These are phyloP conservation scores for Platanus orientalis DNA, from an alignment of 164 flowering plant genomes.

Conservation along the genomic window DNA sequence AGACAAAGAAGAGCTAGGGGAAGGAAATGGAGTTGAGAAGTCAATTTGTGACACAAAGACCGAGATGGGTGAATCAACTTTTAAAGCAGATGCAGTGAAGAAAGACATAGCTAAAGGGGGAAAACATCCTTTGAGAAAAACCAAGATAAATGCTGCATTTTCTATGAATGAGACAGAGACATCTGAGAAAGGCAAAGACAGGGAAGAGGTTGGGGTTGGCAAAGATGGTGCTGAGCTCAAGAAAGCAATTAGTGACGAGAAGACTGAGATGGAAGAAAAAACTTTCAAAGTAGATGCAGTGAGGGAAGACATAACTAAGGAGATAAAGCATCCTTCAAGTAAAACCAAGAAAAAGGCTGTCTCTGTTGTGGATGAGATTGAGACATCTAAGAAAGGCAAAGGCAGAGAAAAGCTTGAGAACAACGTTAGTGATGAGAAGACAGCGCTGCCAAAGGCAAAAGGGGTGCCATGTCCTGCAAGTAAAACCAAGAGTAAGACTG, in stretches of 20 bases:
- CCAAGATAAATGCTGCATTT: constrained; percentile 20
- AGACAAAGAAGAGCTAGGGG: constrained; percentile 5
- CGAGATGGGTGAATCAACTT: constrained; percentile 9
- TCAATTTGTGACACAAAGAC: neutral
- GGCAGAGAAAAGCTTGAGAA: constrained; percentile 7
- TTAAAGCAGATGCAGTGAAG: constrained; percentile 12
- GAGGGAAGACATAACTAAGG: constrained; percentile 14
- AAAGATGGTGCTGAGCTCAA: constrained; percentile 9
- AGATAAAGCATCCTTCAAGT: constrained; percentile 21
- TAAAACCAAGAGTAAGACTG: constrained; percentile 16
- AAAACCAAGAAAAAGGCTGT: constrained; percentile 22
- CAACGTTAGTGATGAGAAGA: constrained; percentile 10
- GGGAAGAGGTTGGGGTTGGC: constrained; percentile 3
- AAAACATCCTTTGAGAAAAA: constrained; percentile 22
- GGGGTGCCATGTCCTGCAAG: constrained; percentile 5
- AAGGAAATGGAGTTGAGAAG: constrained; percentile 8
- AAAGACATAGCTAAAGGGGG: constrained; percentile 16
- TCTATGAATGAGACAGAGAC: neutral
- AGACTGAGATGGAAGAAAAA: constrained; percentile 11
- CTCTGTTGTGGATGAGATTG: neutral
- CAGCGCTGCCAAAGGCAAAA: constrained; percentile 5
- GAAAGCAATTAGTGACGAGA: constrained; percentile 10
- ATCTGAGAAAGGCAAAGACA: constrained; percentile 12
- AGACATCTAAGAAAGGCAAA: constrained; percentile 12
- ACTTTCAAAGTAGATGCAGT: constrained; percentile 9